Evolutionary conservation across 805 yeast genomes (phyloP), one percentile per base, ranked within the genome.

Genomic region (Pichia nakasei): DNA sequence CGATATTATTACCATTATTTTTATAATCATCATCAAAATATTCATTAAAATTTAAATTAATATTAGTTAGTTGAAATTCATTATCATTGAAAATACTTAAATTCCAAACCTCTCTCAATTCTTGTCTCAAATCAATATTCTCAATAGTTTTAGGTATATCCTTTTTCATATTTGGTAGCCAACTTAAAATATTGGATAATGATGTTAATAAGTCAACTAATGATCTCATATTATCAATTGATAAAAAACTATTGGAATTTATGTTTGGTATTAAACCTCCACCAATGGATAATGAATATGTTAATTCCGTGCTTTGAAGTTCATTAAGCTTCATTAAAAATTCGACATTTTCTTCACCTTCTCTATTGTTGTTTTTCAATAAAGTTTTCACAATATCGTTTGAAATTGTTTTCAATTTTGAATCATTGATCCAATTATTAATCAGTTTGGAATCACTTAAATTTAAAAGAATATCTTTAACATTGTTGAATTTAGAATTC

Each of bases 141-240:
- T 35, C 37, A 37, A 43, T 40, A 6, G 45, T 37, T 33, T 45
- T 41, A 5, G 52, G 50, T 17, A 64, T 58, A 9, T 66, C 68
- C 42, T 74, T 72, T 43, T 74, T 67, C 55, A 80, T 60, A 5
- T 55, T 55, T 0, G 85, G 82, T 37, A 85, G 66, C 84, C 88
- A 80, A 17, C 65, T 53, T 35, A 76, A 58, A 3, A 80, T 63
- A 79, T 87, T 76, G 17, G 68, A 63, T 1, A 81, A 50, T 4
- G 83, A 73, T 13, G 74, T 66, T 18, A 78, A 63, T 37, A 85
- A 63, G 42, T 76, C 63, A 12, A 80, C 66, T 4, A 80, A 65
- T 19, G 72, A 69, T 39, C 70, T 69, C 49, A 80, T 69, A 13
- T 76, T 66, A 13, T 70, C 70, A 17, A 65, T 17, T 18, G 48